Conservation (phyloP, 2,329 filamentous ascomycete genomes). For the Alternaria atra region DNA sequence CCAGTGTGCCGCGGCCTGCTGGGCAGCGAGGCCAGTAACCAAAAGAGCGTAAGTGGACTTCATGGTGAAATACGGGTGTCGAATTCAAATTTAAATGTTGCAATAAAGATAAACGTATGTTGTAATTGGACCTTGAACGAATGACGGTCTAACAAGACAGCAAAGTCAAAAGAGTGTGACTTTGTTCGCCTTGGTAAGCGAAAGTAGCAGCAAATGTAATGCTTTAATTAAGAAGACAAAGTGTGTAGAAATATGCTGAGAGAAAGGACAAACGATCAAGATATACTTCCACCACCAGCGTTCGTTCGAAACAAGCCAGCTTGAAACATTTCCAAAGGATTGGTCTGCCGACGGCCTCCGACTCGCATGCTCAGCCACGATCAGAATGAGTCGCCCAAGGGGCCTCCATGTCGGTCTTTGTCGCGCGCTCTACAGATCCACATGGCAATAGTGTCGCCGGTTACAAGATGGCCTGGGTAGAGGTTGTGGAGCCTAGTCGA, state of each 20-base stretch:
- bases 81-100: constrained; percentile 36
- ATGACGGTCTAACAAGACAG: constrained; percentile 24
- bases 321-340: constrained; percentile 32
- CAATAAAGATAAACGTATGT: constrained; percentile 21
- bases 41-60: constrained; percentile 56
- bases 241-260: constrained; percentile 17
- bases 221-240: constrained; percentile 29
- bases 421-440: constrained; percentile 42
- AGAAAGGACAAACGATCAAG: constrained; percentile 29
- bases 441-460: constrained; percentile 26
- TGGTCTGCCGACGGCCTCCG: constrained; percentile 23
- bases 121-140: constrained; percentile 30
- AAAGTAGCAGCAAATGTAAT: constrained; percentile 23
- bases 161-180: constrained; percentile 34
- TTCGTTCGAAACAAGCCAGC: constrained; percentile 35
- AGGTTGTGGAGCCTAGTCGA: constrained; percentile 29
- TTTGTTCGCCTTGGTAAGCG: constrained; percentile 37
- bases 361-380: constrained; percentile 41
- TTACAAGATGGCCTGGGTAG: constrained; percentile 20
- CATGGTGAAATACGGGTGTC: constrained; percentile 49
- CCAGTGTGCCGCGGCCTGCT: constrained; percentile 61
- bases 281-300: constrained; percentile 36
- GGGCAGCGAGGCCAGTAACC: constrained; percentile 56
- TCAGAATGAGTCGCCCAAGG: constrained; percentile 12
- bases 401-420: constrained; percentile 35